Conservation (phyloP, 371 early-diverging fungal genomes). For the Coemansia sp. region DNA sequence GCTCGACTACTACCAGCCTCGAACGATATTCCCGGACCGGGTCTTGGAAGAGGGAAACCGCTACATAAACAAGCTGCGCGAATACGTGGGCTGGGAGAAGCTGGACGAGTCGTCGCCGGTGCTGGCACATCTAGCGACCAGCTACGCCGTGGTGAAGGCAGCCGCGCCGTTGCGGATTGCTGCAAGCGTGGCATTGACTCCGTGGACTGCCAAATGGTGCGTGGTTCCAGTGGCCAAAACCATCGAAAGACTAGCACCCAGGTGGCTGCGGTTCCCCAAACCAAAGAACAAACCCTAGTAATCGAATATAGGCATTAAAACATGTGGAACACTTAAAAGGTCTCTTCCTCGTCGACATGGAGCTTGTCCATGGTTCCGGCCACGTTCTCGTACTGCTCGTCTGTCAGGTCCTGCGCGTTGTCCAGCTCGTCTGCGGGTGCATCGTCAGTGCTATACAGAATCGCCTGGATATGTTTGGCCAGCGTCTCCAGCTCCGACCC, state of each 20-base stretch:
- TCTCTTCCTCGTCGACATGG: constrained; percentile 46
- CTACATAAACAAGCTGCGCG: constrained; percentile 59
- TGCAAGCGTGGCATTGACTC: constrained; percentile 67
- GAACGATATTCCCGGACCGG: constrained; percentile 65
- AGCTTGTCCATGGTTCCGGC: constrained; percentile 20
- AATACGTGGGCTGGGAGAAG: constrained; percentile 59
- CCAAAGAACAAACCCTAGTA: neutral
- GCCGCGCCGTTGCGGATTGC: constrained; percentile 69
- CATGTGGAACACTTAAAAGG: constrained; percentile 14
- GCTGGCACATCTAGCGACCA: constrained; percentile 73
- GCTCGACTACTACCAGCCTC: constrained; percentile 54
- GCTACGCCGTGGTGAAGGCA: constrained; percentile 82
- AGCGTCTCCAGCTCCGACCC: constrained; percentile 54
- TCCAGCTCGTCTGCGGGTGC: constrained; percentile 30
- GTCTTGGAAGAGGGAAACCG: constrained; percentile 70
- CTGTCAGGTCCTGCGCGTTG: neutral
- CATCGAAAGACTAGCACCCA: neutral
- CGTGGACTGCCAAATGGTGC: constrained; percentile 49
- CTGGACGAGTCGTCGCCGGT: constrained; percentile 55
- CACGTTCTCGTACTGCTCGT: constrained; percentile 16
- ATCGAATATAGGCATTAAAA: neutral
- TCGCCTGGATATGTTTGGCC: constrained; percentile 73
- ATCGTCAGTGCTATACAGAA: constrained; percentile 87
- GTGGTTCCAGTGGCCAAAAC: constrained; percentile 33
- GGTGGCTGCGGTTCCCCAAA: neutral